Percentiles rank a stretch among this genome's conserved stretches.
Conservation (phyloP, 2,329 filamentous ascomycete genomes). For the Ascochyta viciae-villosae region DNA sequence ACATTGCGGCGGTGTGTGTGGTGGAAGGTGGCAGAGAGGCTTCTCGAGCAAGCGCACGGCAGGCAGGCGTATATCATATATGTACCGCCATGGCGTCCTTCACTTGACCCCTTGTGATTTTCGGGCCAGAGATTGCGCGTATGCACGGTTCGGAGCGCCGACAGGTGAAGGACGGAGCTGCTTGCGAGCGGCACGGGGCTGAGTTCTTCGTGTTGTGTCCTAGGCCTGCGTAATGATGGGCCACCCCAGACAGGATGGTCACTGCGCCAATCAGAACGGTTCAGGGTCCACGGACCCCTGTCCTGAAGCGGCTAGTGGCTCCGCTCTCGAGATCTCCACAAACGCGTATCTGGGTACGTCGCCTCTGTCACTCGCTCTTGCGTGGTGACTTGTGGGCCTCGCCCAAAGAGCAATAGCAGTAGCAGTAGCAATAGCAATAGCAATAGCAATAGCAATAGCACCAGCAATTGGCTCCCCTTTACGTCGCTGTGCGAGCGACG, state of each 20-base stretch:
- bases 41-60: neutral
- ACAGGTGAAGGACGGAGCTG: conserved; percentile 15
- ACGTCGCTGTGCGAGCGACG: conserved; percentile 1
- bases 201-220: conserved; percentile 10
- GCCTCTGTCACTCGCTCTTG: conserved; percentile 4
- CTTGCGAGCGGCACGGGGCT: conserved; percentile 20
- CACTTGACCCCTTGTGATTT: conserved; percentile 8
- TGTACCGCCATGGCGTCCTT: neutral
- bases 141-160: conserved; percentile 14
- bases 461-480: neutral
- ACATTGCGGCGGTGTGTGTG: conserved; percentile 21
- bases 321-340: conserved; percentile 1
- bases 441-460: too few relatives aligned
- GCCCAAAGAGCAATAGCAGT: neutral
- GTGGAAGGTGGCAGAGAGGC: neutral
- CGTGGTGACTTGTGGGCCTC: neutral
- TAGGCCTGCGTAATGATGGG: conserved; percentile 2
- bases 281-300: conserved; percentile 15
- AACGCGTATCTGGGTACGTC: conserved; percentile 14
- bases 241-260: neutral
- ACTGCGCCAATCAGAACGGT: conserved; percentile 1
- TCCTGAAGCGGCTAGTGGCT: neutral
- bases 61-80: conserved; percentile 14
- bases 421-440: too few relatives aligned
- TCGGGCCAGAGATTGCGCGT: conserved; percentile 9